phyloP scores from a whole-genome alignment of 176 grass and related monocot species.

The Hsuehochloa calcarea region DNA sequence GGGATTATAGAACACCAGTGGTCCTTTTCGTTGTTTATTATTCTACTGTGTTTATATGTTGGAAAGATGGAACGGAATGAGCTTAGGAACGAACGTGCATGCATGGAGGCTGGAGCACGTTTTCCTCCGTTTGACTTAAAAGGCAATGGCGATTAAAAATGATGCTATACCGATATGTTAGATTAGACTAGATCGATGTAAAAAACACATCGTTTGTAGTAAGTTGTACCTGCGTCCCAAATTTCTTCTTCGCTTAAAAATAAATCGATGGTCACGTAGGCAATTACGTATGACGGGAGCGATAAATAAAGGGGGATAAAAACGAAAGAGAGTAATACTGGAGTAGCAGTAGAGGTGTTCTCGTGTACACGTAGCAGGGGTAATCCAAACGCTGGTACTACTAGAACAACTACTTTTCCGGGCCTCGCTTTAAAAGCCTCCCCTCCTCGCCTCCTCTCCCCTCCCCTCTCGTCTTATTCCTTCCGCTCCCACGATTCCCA shows the following conservation, averaged over 20 bases:
- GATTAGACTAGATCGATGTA: background rate
- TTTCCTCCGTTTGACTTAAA: slow-evolving; percentile 9
- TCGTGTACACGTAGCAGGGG: slow-evolving; percentile 38
- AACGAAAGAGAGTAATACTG: background rate
- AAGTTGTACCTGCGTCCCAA: background rate
- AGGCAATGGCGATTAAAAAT: background rate
- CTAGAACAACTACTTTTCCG: slow-evolving; percentile 14
- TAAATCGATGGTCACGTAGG: background rate
- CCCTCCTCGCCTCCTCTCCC: background rate
- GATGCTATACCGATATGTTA: background rate
- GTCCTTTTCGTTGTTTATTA: background rate
- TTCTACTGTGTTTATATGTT: background rate
- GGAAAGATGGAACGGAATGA: background rate
- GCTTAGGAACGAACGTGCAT: slow-evolving; percentile 7
- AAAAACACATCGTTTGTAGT: too few relatives aligned
- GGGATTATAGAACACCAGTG: background rate
- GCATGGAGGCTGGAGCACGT: background rate
- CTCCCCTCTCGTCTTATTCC: slow-evolving; percentile 39
- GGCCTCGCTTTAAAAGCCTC: slow-evolving; percentile 54
- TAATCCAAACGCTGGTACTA: slow-evolving; percentile 3
- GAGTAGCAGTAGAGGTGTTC: background rate
- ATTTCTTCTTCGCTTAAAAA: background rate
- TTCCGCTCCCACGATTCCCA: slow-evolving; percentile 50
- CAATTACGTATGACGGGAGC: background rate
- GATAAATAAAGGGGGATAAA: background rate